Base-by-base conservation (phyloP, 305 asterid genomes). In the Fraxinus sp. region DNA sequence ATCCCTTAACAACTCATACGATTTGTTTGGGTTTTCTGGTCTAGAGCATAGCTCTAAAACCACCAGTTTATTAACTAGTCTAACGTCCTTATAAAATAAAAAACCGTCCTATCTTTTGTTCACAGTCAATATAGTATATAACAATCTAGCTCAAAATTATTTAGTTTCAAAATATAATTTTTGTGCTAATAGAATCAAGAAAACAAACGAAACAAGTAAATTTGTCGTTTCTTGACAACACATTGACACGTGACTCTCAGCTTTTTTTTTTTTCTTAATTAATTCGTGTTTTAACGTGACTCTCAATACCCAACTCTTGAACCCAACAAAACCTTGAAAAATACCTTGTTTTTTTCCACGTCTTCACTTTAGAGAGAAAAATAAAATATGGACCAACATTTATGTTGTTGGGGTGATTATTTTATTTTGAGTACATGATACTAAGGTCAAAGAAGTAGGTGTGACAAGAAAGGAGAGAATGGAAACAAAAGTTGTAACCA, bases 381-480 rank as follows among this genome's bases (percentile, higher is more conserved):
- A 52, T 0, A 52, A 52, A 52, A 4, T 1, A 43, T 46, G n/a
- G n/a, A 46, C 1, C 55, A 46, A 46, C 55, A 46, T 46, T 52
- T 52, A 16, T 14, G 22, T 49, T 49, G 9, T 62, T 18, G 71
- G 32, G 13, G 2, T 20, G 32, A 62, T 62, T 62, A 62, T 22
- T 22, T 62, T 62, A 62, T 62, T 24, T 9, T 16, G 9, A 18
- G 11, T 62, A 8, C 14, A 6, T 62, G 71, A 20, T 62, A 7
- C 16, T 9, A 22, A 62, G 71, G 78, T 84, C 33, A 80, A 79
- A 83, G 78, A 83, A 86, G 76, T 81, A 64, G 86, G 86, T 76
- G 72, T 79, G 87, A 84, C 78, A 86, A 84, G 86, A 84, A 82
- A 81, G 82, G 85, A 79, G 82, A 78, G 84, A 83, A 55, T 16